Base-by-base conservation (phyloP, 2,329 filamentous ascomycete genomes). In the Aspergillus puulaauensis region DNA sequence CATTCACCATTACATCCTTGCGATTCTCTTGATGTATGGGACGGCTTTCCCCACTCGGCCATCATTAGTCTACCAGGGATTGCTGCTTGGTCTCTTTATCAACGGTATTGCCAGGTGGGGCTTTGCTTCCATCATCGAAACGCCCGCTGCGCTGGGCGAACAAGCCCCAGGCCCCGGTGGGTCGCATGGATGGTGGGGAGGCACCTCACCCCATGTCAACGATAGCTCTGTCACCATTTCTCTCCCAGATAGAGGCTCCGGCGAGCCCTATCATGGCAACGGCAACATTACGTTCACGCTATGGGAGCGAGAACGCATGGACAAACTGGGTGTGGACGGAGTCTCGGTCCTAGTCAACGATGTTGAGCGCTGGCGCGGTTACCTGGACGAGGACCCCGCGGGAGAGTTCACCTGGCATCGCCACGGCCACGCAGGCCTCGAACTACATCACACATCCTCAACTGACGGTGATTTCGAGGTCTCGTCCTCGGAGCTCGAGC, bases 81-180 rank as follows among this genome's bases (percentile, higher is more conserved):
- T 99, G 2, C 80, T 99, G 0, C 79, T 98, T 7, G 95, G 95
- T 0, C 82, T 98, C 0, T 98, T 97, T 73, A 88, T 97, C 76
- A 97, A 97, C 71, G 93, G 95, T 52, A 86, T 96, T 59, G 93
- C 93, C 4, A 84, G 93, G 44, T 98, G 95, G 95, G 93, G 93
- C 0, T 99, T 96, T 72, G 93, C 91, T 61, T 83, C 89, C 1
- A 86, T 99, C 47, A 83, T 99, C 15, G 88, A 99, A 75, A 98
- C 95, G 0, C 85, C 90, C 0, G 82, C 75, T 0, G 86, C 87
- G 1, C 77, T 99, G 23, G 80, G 83, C 9, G 80, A 82, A 75
- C 47, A 79, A 68, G 56, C 71, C 68, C 48, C 75, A 75, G 52
- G 82, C 7, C 74, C 79, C 14, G 69, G 73, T 41, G 76, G 76